Conservation (phyloP, 768 basidiomycete species). For the Phlebiopsis gigantea region DNA sequence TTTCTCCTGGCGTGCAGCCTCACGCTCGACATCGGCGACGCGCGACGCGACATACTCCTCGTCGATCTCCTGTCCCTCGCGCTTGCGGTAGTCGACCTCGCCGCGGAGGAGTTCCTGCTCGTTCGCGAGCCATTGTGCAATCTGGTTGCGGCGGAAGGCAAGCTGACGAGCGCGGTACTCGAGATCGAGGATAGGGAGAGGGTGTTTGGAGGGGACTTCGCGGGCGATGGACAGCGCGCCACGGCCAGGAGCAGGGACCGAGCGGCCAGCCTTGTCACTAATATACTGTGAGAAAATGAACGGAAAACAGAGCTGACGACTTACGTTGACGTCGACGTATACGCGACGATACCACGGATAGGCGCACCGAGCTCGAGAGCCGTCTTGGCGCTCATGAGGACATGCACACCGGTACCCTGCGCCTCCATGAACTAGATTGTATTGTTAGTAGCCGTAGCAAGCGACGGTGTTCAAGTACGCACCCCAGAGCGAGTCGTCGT, state of each 20-base stretch:
- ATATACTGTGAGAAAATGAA: background rate
- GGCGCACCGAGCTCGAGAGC: constrained; percentile 92
- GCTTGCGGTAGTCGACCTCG: constrained; percentile 63
- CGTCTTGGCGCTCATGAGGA: constrained; percentile 95
- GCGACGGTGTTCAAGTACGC: background rate
- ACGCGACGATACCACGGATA: constrained; percentile 90
- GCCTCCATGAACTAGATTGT: constrained; percentile 85
- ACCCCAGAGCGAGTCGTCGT: constrained; percentile 95
- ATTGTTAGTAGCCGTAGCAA: background rate
- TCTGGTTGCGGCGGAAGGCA: constrained; percentile 90
- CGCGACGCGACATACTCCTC: constrained; percentile 72
- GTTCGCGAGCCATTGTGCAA: constrained; percentile 89
- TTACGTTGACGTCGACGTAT: constrained; percentile 94
- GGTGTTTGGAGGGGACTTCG: constrained; percentile 73
- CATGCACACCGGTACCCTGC: constrained; percentile 93
- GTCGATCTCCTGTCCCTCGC: constrained; percentile 44
- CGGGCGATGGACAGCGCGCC: constrained; percentile 88
- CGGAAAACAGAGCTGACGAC: constrained; percentile 24
- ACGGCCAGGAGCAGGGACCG: constrained; percentile 93
- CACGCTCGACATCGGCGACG: constrained; percentile 80
- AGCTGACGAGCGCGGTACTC: constrained; percentile 92
- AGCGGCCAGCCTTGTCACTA: constrained; percentile 98
- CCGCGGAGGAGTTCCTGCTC: constrained; percentile 82
- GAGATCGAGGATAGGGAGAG: constrained; percentile 76
- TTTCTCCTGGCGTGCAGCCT: constrained; percentile 88